Percentiles rank a stretch among this genome's conserved stretches.
These are phyloP conservation scores for Strobilomyces confusus DNA, from an alignment of 768 basidiomycete species.

Conservation along the genomic window DNA sequence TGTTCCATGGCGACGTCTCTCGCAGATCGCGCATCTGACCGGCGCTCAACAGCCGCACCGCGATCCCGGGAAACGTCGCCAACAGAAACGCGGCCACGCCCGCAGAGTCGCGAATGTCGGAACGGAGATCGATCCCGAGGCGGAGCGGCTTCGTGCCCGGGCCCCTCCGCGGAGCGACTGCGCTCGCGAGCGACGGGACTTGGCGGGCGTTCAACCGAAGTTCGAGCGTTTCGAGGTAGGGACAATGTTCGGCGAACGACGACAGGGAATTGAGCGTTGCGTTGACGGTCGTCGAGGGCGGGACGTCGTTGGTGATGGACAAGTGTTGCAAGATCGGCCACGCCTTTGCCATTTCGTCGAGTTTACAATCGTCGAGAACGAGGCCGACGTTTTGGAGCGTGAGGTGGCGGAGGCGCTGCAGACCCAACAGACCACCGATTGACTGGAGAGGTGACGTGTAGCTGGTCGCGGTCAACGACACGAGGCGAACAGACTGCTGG, in stretches of 20 bases:
- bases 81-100: slow-evolving; percentile 18
- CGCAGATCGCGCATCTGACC: slow-evolving; percentile 6
- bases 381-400: slow-evolving; percentile 10
- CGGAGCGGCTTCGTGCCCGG: background rate
- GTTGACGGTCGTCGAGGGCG: slow-evolving; percentile 3
- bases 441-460: slow-evolving; percentile 13
- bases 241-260: slow-evolving; percentile 14
- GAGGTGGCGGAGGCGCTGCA: slow-evolving; percentile 12
- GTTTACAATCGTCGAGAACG: slow-evolving; percentile 10
- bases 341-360: slow-evolving; percentile 15
- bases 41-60: slow-evolving; percentile 3
- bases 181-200: slow-evolving; percentile 1
- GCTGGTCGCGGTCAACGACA: slow-evolving; percentile 10
- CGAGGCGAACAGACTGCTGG: slow-evolving; percentile 3
- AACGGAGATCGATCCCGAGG: slow-evolving; percentile 14
- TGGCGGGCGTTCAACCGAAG: slow-evolving; percentile 19
- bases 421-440: slow-evolving; percentile 3
- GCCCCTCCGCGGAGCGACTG: background rate
- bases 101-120: slow-evolving; percentile 18
- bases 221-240: slow-evolving; percentile 13
- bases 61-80: slow-evolving; percentile 5
- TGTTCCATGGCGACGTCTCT: slow-evolving; percentile 20
- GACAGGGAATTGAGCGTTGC: slow-evolving; percentile 9
- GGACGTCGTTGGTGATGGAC: slow-evolving; percentile 12
- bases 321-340: slow-evolving; percentile 20